Base-by-base conservation (phyloP, 805 yeast genomes). In the Ogataea pilisensis region DNA sequence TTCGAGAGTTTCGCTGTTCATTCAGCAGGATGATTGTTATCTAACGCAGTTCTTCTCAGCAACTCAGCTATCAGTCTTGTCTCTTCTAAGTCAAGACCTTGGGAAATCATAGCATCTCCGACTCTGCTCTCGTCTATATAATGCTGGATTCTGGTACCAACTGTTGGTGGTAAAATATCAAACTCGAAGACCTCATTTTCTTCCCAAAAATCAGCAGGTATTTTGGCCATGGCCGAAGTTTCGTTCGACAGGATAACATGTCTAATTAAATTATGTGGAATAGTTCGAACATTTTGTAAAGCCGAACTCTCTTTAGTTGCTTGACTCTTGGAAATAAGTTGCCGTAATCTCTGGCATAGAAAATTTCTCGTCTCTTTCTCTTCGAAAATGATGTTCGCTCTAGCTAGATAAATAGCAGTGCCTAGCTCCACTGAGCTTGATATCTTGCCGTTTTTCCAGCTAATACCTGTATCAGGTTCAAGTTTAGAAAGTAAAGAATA, bases 221-320 rank as follows among this genome's bases (percentile, higher is more conserved):
- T 68, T 48, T 76, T 74, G 1, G 86, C 85, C 84, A 85, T 78
- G 1, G 82, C 72, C 31, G 77, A 72, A 19, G 77, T 78, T 57
- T 84, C 93, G 14, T 84, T 85, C 0, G 89, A 80, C 31, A 85
- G 60, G 25, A 85, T 70, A 2, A 80, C 82, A 60, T 83, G 82
- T 42, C 95, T 69, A 11, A 84, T 50, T 43, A 85, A 65, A 52
- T 82, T 84, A 4, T 63, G 54, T 1, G 91, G 89, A 0, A 82
- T 66, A n/a, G 62, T 53, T 16, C 51, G 51, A 43, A 28, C 50
- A 12, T 46, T 39, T 31, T 57, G 53, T 21, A 51, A 38, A 16
- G 41, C 44, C 20, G 57, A 46, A 14, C 44, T 49, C 6, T 38
- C 40, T 4, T 33, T 40, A 16, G 43, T 7, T 14, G 49, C 43